Percentiles rank a stretch among this genome's conserved stretches.
Evolutionary conservation across 176 grass and related monocot species (phyloP).

Genomic region (sorghum (Sorghum bicolor)): DNA sequence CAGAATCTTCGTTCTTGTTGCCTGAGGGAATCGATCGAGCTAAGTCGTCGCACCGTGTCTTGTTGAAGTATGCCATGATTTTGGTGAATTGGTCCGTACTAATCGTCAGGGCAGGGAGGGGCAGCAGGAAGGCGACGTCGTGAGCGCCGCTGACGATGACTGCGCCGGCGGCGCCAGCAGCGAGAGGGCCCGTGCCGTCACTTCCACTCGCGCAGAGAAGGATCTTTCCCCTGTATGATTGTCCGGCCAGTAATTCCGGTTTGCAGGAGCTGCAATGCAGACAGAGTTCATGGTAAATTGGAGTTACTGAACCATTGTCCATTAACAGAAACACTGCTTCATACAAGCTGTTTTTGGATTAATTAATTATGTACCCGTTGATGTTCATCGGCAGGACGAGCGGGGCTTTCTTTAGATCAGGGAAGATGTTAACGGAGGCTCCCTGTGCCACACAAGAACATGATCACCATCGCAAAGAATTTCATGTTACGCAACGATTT

Average conservation of each 20-base stretch:
- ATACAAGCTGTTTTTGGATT: neutral
- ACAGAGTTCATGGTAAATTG: neutral
- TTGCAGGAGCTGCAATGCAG: neutral
- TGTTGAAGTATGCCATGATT: constrained; percentile 21
- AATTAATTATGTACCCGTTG: neutral
- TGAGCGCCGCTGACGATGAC: neutral
- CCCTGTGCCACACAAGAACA: neutral
- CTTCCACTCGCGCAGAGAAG: neutral
- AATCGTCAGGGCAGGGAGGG: neutral
- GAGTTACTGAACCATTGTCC: neutral
- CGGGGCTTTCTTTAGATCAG: neutral
- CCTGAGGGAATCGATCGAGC: no score
- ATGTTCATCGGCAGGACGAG: neutral
- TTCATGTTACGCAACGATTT: neutral
- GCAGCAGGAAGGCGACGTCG: neutral
- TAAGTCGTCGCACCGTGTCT: neutral
- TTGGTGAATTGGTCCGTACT: neutral
- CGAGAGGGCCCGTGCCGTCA: neutral
- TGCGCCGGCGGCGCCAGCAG: neutral
- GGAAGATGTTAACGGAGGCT: constrained; percentile 13
- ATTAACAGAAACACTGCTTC: neutral
- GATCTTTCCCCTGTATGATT: constrained; percentile 3
- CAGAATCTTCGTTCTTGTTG: no score
- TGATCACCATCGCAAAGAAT: neutral
- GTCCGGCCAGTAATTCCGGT: neutral